Base-by-base conservation (phyloP, 495 filamentous ascomycete genomes). In the Hyaloscypha bicolor region DNA sequence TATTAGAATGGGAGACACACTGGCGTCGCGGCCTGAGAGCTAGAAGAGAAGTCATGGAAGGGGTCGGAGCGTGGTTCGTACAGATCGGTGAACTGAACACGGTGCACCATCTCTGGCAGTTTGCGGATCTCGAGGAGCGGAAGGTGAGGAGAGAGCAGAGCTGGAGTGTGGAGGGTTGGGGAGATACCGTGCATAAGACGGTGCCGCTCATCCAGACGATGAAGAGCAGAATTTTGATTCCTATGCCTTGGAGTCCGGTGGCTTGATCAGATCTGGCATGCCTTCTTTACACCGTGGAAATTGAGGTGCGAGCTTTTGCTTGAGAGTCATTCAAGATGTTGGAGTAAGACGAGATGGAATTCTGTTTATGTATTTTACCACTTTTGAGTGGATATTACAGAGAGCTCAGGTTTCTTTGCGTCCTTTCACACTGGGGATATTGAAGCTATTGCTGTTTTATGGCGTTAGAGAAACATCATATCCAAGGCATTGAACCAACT, bases 21-120 rank as follows among this genome's bases (percentile, higher is more conserved):
- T 99, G 95, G 95, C 86, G 96, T n/a, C 86, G 89, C 52, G 95
- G 95, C 30, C 83, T 99, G 55, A 90, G 90, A 76, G 95, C 95
- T 1, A 85, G 95, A 29, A 86, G 91, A 30, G 93, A 98, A 73
- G 94, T 98, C 25, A 98, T 98, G 96, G 95, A 98, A 75, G 95
- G 95, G 16, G 96, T 99, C 1, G 95, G 95, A 12, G 95, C 95
- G 1, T 99, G 95, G 95, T 99, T 99, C 69, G 94, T 97, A 35
- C 95, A 99, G 82, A 94, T 99, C 70, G 95, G 95, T 57, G 95
- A 97, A 57, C 82, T 99, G 55, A 99, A 99, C 81, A 97, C 92
- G 0, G 95, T 99, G 25, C 96, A 99, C 79, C 94, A 98, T 74
- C 85, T 99, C 31, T 99, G 95, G 95, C 95, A 99, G 74, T 99